Conservation (phyloP, 305 asterid genomes). For the Lippia alba region DNA sequence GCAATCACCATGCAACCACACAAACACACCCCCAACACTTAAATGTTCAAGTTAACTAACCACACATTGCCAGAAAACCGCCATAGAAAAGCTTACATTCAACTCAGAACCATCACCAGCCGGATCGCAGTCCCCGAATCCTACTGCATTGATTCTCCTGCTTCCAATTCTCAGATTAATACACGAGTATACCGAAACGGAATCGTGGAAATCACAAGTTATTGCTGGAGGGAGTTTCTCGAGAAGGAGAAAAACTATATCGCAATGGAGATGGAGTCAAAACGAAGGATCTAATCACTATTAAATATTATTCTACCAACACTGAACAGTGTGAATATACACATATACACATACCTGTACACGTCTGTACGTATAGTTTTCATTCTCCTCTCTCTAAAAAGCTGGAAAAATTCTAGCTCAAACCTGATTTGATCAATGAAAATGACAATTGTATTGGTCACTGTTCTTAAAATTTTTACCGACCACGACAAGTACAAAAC, state of each 20-base stretch:
- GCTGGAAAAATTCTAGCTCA: too few species aligned
- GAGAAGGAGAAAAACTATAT: constrained; percentile 29
- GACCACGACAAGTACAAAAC: too few species aligned
- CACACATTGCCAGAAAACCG: background rate
- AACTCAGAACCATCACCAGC: constrained; percentile 48
- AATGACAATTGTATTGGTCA: too few species aligned
- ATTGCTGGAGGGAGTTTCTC: constrained; percentile 18
- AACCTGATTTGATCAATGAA: too few species aligned
- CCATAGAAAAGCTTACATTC: constrained; percentile 43
- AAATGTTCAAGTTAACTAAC: background rate
- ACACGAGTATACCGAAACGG: background rate
- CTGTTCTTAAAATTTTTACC: too few species aligned
- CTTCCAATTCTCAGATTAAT: constrained; percentile 13
- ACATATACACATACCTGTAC: constrained; percentile 2
- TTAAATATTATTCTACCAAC: background rate
- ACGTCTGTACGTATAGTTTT: constrained; percentile 5
- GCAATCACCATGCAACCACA: constrained; percentile 30
- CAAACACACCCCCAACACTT: background rate
- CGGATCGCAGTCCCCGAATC: constrained; percentile 49
- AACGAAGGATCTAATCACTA: constrained; percentile 40
- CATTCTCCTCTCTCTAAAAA: constrained; percentile 25
- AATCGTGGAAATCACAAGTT: constrained; percentile 30
- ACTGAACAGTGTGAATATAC: background rate
- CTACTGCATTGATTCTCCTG: constrained; percentile 27
- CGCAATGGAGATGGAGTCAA: constrained; percentile 39